These are phyloP conservation scores for Penicillium flavigenum DNA, from an alignment of 495 filamentous ascomycete genomes.

Conservation along the genomic window DNA sequence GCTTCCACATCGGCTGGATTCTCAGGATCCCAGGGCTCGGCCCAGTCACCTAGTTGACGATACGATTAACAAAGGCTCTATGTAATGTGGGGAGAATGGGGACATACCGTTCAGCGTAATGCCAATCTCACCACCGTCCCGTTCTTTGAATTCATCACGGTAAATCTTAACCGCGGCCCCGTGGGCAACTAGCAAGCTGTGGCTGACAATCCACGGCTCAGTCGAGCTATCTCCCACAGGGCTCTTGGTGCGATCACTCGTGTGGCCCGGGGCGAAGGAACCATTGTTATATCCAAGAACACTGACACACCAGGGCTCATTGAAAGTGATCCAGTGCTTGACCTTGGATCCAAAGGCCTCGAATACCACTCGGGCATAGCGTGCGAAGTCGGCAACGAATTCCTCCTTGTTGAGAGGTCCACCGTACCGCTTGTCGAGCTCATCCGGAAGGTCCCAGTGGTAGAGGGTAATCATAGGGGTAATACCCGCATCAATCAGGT, in stretches of 20 bases:
- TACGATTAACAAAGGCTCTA: neutral
- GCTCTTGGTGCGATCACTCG: slow-evolving; percentile 50
- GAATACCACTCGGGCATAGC: slow-evolving; percentile 51
- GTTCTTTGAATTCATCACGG: slow-evolving; percentile 49
- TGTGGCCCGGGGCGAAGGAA: slow-evolving; percentile 51
- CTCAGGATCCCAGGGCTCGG: slow-evolving; percentile 53
- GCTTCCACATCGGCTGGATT: slow-evolving; percentile 52
- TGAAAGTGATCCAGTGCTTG: slow-evolving; percentile 58
- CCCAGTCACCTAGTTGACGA: slow-evolving; percentile 56
- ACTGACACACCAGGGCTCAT: slow-evolving; percentile 55
- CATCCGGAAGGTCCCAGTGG: slow-evolving; percentile 57
- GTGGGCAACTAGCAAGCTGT: slow-evolving; percentile 51
- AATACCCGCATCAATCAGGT: slow-evolving; percentile 50
- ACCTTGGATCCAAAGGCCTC: slow-evolving; percentile 47
- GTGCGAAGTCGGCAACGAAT: slow-evolving; percentile 51
- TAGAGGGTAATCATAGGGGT: slow-evolving; percentile 52
- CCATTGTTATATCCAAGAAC: slow-evolving; percentile 55
- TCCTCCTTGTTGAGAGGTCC: slow-evolving; percentile 53
- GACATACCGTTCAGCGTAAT: slow-evolving; percentile 54
- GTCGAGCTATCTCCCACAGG: slow-evolving; percentile 47
- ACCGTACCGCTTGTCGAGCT: slow-evolving; percentile 51
- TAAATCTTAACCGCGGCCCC: slow-evolving; percentile 53
- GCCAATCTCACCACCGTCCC: slow-evolving; percentile 50
- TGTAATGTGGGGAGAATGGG: neutral
- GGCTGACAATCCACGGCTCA: slow-evolving; percentile 54